Evolutionary conservation across 1,139 yeast genomes (phyloP).

Genomic region (Geotrichum armillariae): DNA sequence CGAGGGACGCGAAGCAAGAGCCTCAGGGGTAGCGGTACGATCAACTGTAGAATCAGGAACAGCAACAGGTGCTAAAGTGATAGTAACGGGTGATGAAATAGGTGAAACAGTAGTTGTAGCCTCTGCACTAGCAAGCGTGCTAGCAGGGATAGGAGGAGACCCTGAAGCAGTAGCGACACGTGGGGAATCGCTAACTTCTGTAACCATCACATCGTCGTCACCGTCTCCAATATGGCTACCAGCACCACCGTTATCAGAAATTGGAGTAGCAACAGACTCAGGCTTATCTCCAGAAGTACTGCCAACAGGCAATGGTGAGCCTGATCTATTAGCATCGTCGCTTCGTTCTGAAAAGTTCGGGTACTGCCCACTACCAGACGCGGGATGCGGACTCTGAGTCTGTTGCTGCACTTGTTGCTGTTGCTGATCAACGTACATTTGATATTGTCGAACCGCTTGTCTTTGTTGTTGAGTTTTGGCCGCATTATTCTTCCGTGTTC

Average conservation of each 20-base stretch:
- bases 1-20: not conserved
- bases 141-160: not conserved
- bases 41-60: not conserved
- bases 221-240: not conserved
- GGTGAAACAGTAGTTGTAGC: not conserved
- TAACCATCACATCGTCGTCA: not conserved
- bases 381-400: not conserved
- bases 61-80: not conserved
- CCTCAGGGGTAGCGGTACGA: not conserved
- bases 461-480: slow-evolving; percentile 12
- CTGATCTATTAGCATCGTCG: not conserved
- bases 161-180: not conserved
- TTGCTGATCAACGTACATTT: slow-evolving; percentile 1
- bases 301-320: not conserved
- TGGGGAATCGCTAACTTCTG: not conserved
- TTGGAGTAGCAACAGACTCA: not conserved
- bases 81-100: not conserved
- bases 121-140: not conserved
- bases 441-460: slow-evolving; percentile 8
- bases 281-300: not conserved
- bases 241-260: not conserved
- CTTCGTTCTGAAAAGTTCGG: not conserved
- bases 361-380: not conserved
- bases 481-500: slow-evolving; percentile 5
- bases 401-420: slow-evolving; percentile 6